phyloP scores from a whole-genome alignment of 768 basidiomycete species.

The Lyophyllum decastes region DNA sequence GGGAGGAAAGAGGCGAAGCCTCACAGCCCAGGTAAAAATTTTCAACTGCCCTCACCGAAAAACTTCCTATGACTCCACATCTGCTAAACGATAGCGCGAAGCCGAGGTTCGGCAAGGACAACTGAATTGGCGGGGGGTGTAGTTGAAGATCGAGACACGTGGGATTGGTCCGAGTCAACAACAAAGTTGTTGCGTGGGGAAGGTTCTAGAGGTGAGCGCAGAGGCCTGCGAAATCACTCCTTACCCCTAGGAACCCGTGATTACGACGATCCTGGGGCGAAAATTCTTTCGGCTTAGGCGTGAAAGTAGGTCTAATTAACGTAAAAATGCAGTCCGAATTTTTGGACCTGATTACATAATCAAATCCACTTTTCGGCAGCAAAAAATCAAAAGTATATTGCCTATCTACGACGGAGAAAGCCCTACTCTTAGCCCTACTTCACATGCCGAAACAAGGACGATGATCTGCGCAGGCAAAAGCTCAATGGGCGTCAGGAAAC shows the following conservation, averaged over 20 bases:
- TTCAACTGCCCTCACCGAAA: neutral
- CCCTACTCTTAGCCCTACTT: too few relatives aligned
- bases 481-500: too few relatives aligned
- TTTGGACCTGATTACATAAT: too few relatives aligned
- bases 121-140: neutral
- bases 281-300: too few relatives aligned
- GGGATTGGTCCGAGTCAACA: too few relatives aligned
- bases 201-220: neutral
- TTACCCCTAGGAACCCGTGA: conserved; percentile 13
- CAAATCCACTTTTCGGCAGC: too few relatives aligned
- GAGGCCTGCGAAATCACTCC: conserved; percentile 16
- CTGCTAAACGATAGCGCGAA: neutral
- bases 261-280: neutral
- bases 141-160: neutral
- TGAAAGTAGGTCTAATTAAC: too few relatives aligned
- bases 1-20: neutral
- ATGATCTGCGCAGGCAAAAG: too few relatives aligned
- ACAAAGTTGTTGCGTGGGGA: neutral
- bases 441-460: too few relatives aligned
- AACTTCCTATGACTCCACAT: neutral
- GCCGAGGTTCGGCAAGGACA: neutral
- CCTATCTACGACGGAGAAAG: too few relatives aligned
- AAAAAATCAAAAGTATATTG: too few relatives aligned
- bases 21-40: neutral
- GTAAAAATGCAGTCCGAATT: too few relatives aligned